Evolutionary conservation across 805 yeast species (phyloP).

Genomic region (Ogataea saltuana): DNA sequence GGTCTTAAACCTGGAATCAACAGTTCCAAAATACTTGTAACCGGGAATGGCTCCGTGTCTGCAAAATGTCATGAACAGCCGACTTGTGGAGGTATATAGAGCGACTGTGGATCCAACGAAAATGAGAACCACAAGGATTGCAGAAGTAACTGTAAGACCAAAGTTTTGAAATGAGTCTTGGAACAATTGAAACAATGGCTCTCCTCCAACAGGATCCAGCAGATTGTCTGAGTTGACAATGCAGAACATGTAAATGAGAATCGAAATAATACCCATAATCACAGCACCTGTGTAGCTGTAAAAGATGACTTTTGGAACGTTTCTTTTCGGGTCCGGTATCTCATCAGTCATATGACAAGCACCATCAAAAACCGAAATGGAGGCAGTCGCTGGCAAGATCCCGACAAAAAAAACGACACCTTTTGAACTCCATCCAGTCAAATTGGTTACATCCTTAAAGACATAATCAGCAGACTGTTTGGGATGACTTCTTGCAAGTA

Average conservation of each 20-base stretch:
- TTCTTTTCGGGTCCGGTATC: constrained; percentile 1
- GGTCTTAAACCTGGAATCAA: not conserved
- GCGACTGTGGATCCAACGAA: constrained; percentile 1
- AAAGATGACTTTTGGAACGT: constrained; percentile 6
- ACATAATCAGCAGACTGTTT: constrained; percentile 4
- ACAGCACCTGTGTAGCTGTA: constrained; percentile 5
- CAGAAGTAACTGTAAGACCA: not conserved
- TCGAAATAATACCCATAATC: constrained; percentile 2
- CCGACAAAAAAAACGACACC: constrained; percentile 5
- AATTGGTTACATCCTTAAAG: constrained; percentile 1
- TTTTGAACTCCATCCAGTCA: constrained; percentile 4
- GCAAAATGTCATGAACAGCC: constrained; percentile 3
- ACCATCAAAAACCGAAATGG: constrained; percentile 2
- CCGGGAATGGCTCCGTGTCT: constrained; percentile 3
- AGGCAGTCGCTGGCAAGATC: constrained; percentile 3
- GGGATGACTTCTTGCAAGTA: constrained; percentile 5
- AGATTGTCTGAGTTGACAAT: constrained; percentile 6
- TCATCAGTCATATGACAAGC: constrained; percentile 7
- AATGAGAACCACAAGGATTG: not conserved
- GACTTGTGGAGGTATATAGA: constrained; percentile 1
- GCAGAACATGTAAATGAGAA: constrained; percentile 6
- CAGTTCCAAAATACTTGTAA: not conserved
- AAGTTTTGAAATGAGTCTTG: constrained; percentile 1
- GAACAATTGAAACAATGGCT: constrained; percentile 5
- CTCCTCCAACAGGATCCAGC: constrained; percentile 3